These are phyloP conservation scores for Saccharum officinarum DNA, from an alignment of 176 grass and related monocot genomes.

Conservation along the genomic window DNA sequence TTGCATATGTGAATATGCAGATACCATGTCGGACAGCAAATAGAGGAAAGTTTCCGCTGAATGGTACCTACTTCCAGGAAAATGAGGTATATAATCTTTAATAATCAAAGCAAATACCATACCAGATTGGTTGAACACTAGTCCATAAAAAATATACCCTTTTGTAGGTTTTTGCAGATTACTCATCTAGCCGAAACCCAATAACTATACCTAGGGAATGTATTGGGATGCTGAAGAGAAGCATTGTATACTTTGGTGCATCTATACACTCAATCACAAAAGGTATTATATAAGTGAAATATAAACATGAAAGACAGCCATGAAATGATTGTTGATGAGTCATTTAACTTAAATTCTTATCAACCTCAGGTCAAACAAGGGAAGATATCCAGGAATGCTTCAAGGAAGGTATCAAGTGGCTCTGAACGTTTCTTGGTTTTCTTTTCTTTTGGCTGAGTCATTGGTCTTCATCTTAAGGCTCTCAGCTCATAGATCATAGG, in stretches of 20 bases:
- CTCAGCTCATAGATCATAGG: neutral
- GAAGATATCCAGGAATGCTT: constrained; percentile 70
- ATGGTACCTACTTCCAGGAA: constrained; percentile 94
- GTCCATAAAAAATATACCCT: constrained; percentile 18
- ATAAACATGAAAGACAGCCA: neutral
- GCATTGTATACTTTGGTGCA: constrained; percentile 67
- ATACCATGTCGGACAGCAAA: constrained; percentile 91
- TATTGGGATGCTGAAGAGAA: constrained; percentile 48
- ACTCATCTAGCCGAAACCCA: constrained; percentile 57
- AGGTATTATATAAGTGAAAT: constrained; percentile 50
- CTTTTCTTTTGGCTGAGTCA: neutral
- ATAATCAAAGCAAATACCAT: neutral
- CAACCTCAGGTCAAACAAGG: constrained; percentile 61
- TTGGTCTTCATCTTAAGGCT: constrained; percentile 3
- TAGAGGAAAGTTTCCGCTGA: constrained; percentile 84
- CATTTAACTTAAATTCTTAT: constrained; percentile 22
- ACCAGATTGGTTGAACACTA: constrained; percentile 18
- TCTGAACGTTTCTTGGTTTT: neutral
- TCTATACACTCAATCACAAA: constrained; percentile 71
- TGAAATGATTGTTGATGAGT: constrained; percentile 17
- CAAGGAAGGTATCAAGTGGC: constrained; percentile 58
- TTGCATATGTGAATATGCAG: constrained; percentile 42
- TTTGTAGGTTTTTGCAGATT: constrained; percentile 89
- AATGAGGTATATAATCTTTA: constrained; percentile 61
- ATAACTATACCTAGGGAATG: constrained; percentile 52